phyloP scores from a whole-genome alignment of 164 flowering plant genomes.

The Piper betle region DNA sequence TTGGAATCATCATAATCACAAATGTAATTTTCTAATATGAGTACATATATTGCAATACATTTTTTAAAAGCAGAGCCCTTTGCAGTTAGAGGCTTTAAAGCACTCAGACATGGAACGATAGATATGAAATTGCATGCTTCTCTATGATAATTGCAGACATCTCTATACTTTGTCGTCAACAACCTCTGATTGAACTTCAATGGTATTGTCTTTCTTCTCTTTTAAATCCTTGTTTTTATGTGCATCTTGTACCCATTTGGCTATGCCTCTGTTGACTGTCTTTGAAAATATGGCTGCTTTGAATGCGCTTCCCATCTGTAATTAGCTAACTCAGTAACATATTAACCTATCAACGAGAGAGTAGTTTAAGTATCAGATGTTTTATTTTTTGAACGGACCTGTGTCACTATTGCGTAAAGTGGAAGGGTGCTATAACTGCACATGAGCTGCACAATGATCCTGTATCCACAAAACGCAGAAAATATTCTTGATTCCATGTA shows the following conservation, averaged over 20 bases:
- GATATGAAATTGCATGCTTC: no score
- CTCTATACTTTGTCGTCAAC: no score
- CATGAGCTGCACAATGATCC: constrained; percentile 8
- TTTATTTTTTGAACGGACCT: constrained; percentile 21
- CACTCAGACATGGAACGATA: no score
- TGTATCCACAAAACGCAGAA: constrained; percentile 15
- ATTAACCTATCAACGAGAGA: not conserved
- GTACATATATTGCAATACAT: no score
- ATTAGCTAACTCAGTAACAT: not conserved
- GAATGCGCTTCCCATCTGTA: constrained; percentile 56
- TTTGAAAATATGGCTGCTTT: constrained; percentile 39
- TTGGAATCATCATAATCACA: no score
- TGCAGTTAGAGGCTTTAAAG: no score
- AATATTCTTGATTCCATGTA: not conserved
- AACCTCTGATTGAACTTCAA: no score
- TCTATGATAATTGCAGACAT: no score
- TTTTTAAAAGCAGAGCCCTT: no score
- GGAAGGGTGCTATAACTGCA: constrained; percentile 32
- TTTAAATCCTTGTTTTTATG: constrained; percentile 10
- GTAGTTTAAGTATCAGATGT: not conserved
- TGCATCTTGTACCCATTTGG: constrained; percentile 39
- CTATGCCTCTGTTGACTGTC: constrained; percentile 24
- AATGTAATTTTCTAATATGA: no score
- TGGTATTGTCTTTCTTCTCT: not conserved
- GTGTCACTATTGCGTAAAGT: constrained; percentile 53